Evolutionary conservation across 2,329 filamentous ascomycete species (phyloP).

Genomic region (Periconia sp.): DNA sequence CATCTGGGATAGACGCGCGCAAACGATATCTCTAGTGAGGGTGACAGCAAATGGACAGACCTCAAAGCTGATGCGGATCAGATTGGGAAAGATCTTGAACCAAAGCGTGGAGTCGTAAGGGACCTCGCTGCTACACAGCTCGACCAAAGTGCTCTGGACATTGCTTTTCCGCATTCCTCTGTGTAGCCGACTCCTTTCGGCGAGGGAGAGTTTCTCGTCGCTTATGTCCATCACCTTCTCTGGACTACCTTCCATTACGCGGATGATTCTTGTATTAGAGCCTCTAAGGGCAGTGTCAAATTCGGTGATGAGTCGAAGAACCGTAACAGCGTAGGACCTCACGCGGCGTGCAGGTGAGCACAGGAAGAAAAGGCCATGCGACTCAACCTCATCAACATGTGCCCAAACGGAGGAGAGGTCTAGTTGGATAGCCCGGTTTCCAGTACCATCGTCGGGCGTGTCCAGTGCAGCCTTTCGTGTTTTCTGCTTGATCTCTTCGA

Average conservation of each 20-base stretch:
- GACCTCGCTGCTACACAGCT: constrained; percentile 93
- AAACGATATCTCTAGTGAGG: constrained; percentile 88
- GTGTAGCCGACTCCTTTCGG: constrained; percentile 89
- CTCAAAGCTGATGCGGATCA: constrained; percentile 88
- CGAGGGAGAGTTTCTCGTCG: constrained; percentile 87
- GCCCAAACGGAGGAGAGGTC: constrained; percentile 89
- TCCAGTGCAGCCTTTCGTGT: constrained; percentile 74
- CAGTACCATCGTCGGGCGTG: constrained; percentile 66
- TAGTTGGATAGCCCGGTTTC: constrained; percentile 76
- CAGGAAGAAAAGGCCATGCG: constrained; percentile 94
- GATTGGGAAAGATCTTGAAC: constrained; percentile 97
- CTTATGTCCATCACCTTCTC: constrained; percentile 89
- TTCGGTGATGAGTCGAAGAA: constrained; percentile 88
- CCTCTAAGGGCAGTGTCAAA: constrained; percentile 90
- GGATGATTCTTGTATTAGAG: constrained; percentile 80
- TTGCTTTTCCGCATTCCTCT: constrained; percentile 86
- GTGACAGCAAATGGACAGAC: constrained; percentile 91
- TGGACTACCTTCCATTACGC: constrained; percentile 89
- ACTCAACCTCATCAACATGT: constrained; percentile 95
- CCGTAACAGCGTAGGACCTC: constrained; percentile 87
- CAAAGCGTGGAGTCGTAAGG: constrained; percentile 94
- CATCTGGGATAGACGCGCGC: constrained; percentile 90
- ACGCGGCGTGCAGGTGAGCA: constrained; percentile 94
- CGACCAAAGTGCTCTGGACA: constrained; percentile 83
- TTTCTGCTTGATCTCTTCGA: constrained; percentile 91